These are phyloP conservation scores for Thielaviopsis euricoi DNA, from an alignment of 2,329 filamentous ascomycete species.

Conservation along the genomic window DNA sequence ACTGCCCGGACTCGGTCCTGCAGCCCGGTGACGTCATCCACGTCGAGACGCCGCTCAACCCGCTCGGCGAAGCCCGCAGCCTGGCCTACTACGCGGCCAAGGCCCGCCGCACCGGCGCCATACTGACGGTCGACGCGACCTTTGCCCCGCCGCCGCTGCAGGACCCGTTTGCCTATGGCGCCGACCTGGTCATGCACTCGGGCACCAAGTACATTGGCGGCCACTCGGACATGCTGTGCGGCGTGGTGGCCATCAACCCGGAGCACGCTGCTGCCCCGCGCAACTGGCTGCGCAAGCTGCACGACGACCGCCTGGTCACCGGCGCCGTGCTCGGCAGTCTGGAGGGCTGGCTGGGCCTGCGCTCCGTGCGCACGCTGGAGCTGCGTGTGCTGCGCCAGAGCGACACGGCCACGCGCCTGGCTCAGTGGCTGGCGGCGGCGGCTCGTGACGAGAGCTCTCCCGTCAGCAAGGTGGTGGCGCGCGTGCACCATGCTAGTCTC, in stretches of 20 bases:
- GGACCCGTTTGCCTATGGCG: conserved; percentile 68
- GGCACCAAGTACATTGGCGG: conserved; percentile 96
- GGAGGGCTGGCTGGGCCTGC: conserved; percentile 81
- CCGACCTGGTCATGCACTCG: conserved; percentile 78
- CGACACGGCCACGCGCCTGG: conserved; percentile 50
- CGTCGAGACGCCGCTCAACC: conserved; percentile 88
- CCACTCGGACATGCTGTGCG: conserved; percentile 85
- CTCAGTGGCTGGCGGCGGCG: conserved; percentile 49
- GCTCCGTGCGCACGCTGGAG: conserved; percentile 73
- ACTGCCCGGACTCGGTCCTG: conserved; percentile 49
- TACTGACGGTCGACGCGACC: conserved; percentile 73
- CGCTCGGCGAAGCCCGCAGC: conserved; percentile 63
- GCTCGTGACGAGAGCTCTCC: conserved; percentile 21
- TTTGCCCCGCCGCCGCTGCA: conserved; percentile 83
- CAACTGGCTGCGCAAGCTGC: conserved; percentile 42
- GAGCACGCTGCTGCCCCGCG: conserved; percentile 18
- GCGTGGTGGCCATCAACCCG: conserved; percentile 56
- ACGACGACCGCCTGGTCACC: conserved; percentile 55
- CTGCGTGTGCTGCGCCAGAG: conserved; percentile 67
- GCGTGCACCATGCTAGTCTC: conserved; percentile 62
- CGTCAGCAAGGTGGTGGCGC: conserved; percentile 38
- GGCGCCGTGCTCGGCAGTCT: conserved; percentile 77
- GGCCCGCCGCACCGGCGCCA: conserved; percentile 57
- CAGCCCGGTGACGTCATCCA: conserved; percentile 70
- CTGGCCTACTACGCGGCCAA: conserved; percentile 54